Evolutionary conservation across 129 eudicot species (phyloP), one percentile per base, ranked within the genome.

Genomic region (Arctium lappa): DNA sequence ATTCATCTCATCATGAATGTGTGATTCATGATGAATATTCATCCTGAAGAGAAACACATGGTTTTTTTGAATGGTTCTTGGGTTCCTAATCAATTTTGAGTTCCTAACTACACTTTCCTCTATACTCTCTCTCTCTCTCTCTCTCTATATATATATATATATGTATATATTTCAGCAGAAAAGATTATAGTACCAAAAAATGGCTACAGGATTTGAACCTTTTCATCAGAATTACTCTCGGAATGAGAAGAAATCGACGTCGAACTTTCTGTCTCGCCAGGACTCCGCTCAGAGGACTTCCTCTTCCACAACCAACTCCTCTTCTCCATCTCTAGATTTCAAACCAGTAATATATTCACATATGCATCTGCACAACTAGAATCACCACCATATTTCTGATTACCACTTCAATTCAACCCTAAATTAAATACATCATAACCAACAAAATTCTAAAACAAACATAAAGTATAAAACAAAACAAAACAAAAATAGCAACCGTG

Each of bases 241-340:
- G 98, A 94, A 85, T 86, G 96, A 22, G 98, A 94, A 75, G 97
- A 94, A 53, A 91, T 70, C 7, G 98, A 92, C 3, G 90, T 96
- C n/a, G 94, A 92, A 76, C 97, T 92, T 66, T 94, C 98, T 6
- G 90, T 91, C 73, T 94, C 98, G 75, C 98, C 94, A 1, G 92
- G 91, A 74, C 92, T 90, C 83, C 88, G 81, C 77, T 92, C 97
- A 1, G 97, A 92, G 63, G 96, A 83, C 76, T 84, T 92, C 86
- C 88, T 89, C 87, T 92, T 92, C 98, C 98, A 94, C 85, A 86
- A 85, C 97, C 98, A 94, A 77, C 89, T 94, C 86, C 89, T 92
- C 84, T 92, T 92, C 66, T 91, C 98, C 97, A 92, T 92, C 72
- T 30, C 70, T 30, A n/a, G 42, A 65, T 46, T 65, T 5, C 15